Evolutionary conservation across 768 basidiomycete genomes (phyloP).

Genomic region (Trametes cinnabarina): DNA sequence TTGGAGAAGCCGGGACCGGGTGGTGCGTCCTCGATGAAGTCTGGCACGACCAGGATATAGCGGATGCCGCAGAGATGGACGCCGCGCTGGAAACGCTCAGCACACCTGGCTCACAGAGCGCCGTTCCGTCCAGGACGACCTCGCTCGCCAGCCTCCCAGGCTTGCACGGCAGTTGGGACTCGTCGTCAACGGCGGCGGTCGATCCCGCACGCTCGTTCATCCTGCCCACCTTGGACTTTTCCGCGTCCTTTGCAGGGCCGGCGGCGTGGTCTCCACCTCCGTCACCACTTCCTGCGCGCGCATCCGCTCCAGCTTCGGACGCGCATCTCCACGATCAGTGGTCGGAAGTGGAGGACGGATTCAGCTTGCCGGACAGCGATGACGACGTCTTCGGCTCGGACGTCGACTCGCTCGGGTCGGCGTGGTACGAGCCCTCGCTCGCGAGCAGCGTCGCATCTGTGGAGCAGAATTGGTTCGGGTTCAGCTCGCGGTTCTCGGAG

Average conservation of each 20-base stretch:
- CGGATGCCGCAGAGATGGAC: slow-evolving; percentile 26
- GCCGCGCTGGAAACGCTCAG: slow-evolving; percentile 32
- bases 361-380: slow-evolving; percentile 6
- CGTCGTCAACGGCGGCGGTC: slow-evolving; percentile 22
- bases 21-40: slow-evolving; percentile 76
- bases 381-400: slow-evolving; percentile 12
- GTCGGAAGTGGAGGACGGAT: slow-evolving; percentile 13
- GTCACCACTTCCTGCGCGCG: slow-evolving; percentile 6
- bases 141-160: not conserved
- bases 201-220: slow-evolving; percentile 70
- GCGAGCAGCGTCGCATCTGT: not conserved
- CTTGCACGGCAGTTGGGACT: slow-evolving; percentile 11
- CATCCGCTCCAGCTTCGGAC: slow-evolving; percentile 12
- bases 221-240: slow-evolving; percentile 75
- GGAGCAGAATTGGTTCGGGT: slow-evolving; percentile 33
- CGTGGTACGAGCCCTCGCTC: slow-evolving; percentile 8
- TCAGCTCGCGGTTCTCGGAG: slow-evolving; percentile 40
- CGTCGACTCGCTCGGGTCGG: slow-evolving; percentile 20
- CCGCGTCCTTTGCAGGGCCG: slow-evolving; percentile 43
- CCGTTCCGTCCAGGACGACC: slow-evolving; percentile 2
- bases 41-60: slow-evolving; percentile 19
- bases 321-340: slow-evolving; percentile 29
- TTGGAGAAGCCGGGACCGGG: slow-evolving; percentile 68
- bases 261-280: slow-evolving; percentile 14
- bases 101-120: slow-evolving; percentile 1